These are phyloP conservation scores for Lachnellula subtilissima DNA, from an alignment of 2,329 filamentous ascomycete species.

Conservation along the genomic window DNA sequence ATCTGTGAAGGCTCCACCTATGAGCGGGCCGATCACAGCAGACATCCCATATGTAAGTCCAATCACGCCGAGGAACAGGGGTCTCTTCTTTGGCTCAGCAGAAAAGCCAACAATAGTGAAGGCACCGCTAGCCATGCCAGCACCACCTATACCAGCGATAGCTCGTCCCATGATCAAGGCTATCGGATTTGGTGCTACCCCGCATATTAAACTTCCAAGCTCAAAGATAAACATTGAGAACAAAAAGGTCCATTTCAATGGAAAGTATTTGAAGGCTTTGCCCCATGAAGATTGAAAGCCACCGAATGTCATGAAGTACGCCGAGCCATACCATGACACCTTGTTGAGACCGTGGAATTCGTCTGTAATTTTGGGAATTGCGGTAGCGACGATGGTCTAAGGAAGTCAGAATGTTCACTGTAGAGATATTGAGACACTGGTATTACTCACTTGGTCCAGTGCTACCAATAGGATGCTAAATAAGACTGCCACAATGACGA, in stretches of 20 bases:
- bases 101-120: conserved; percentile 38
- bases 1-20: conserved; percentile 30
- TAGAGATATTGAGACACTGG: too few species aligned
- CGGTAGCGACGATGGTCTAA: conserved; percentile 45
- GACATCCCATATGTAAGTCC: conserved; percentile 17
- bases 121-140: conserved; percentile 31
- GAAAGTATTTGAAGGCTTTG: conserved; percentile 22
- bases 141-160: conserved; percentile 25
- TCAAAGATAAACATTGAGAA: conserved; percentile 27
- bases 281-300: conserved; percentile 11
- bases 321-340: conserved; percentile 32
- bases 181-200: conserved; percentile 21
- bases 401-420: too few species aligned
- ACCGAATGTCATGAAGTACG: conserved; percentile 37
- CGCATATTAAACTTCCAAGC: conserved; percentile 27
- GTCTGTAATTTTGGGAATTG: too few species aligned
- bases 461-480: too few species aligned
- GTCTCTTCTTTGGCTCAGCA: conserved; percentile 16
- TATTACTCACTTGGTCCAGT: too few species aligned
- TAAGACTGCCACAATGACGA: too few species aligned
- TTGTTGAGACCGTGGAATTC: conserved; percentile 36
- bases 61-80: conserved; percentile 18
- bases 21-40: conserved; percentile 24
- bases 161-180: conserved; percentile 28
- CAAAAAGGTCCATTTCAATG: conserved; percentile 18